phyloP scores from a whole-genome alignment of 2,329 filamentous ascomycete species.

The Simplicillium sp. region DNA sequence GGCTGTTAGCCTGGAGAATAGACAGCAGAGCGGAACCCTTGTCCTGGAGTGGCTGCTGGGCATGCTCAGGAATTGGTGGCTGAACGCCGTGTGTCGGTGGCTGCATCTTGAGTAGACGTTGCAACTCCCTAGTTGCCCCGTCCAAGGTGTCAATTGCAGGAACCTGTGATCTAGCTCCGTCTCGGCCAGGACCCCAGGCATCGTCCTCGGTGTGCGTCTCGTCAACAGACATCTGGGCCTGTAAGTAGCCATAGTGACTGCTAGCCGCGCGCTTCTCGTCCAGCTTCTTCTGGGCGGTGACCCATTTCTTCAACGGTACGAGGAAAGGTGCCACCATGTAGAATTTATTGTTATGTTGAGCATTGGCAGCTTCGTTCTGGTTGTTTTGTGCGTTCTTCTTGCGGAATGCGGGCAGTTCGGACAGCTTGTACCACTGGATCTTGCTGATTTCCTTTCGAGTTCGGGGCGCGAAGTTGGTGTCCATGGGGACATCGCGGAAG shows the following conservation, averaged over 20 bases:
- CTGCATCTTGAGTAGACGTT: constrained; percentile 45
- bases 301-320: constrained; percentile 79
- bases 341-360: constrained; percentile 71
- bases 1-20: constrained; percentile 33
- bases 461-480: constrained; percentile 78
- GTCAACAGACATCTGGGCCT: constrained; percentile 33
- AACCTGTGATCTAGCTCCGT: constrained; percentile 20
- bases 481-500: constrained; percentile 78
- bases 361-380: constrained; percentile 47
- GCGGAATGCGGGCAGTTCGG: constrained; percentile 74
- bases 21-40: constrained; percentile 44
- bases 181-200: constrained; percentile 29
- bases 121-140: constrained; percentile 41
- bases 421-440: constrained; percentile 89
- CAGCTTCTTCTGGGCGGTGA: constrained; percentile 71
- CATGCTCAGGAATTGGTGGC: constrained; percentile 4
- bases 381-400: constrained; percentile 50
- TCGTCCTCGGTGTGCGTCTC: constrained; percentile 57
- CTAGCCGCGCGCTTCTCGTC: constrained; percentile 41
- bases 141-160: constrained; percentile 36
- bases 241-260: constrained; percentile 29
- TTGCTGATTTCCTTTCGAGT: constrained; percentile 97
- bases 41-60: constrained; percentile 20
- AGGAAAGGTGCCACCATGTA: constrained; percentile 98
- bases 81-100: constrained; percentile 41